Conservation (phyloP, 2,329 filamentous ascomycete species). For the Fusarium clavum region DNA sequence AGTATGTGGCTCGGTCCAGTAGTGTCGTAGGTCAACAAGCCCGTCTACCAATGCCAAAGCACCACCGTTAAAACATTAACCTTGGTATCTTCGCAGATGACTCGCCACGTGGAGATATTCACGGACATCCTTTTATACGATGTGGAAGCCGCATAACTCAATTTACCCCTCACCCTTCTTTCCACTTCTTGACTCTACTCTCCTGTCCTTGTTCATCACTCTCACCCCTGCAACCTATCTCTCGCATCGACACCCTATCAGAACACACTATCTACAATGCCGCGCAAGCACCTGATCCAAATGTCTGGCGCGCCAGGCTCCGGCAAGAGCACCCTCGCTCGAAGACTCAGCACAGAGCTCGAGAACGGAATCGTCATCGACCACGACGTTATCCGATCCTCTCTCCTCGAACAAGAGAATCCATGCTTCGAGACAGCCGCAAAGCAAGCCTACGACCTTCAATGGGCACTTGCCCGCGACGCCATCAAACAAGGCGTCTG, state of each 20-base stretch:
- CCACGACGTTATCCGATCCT: background rate
- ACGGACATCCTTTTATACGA: background rate
- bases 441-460: background rate
- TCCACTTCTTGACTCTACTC: background rate
- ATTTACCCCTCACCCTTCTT: background rate
- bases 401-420: background rate
- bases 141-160: fast-evolving
- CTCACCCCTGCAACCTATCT: background rate
- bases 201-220: background rate
- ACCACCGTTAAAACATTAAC: background rate
- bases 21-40: background rate
- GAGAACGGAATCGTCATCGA: background rate
- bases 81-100: fast-evolving
- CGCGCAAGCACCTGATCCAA: background rate
- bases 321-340: background rate
- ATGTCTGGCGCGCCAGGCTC: background rate
- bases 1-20: fast-evolving
- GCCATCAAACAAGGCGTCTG: background rate
- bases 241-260: background rate
- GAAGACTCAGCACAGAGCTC: background rate
- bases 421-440: background rate
- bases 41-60: background rate
- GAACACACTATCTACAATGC: background rate
- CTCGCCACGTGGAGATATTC: background rate
- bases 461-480: background rate